Conservation (phyloP, 345 rosid species). For the Melaleuca quinquenervia region DNA sequence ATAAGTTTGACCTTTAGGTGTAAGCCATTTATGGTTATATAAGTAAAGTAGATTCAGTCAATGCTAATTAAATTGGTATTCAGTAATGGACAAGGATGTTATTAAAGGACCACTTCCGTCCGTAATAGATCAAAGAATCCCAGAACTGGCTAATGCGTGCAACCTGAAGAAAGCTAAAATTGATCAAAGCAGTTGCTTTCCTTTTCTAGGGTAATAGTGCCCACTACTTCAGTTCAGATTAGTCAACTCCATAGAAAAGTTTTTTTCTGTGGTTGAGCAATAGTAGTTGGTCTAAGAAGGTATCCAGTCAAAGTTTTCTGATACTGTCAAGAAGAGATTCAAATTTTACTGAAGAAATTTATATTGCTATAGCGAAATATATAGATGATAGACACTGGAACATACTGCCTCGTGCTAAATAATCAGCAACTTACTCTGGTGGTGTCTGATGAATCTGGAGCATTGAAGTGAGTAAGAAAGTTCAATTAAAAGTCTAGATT, state of each 20-base stretch:
- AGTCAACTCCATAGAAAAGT: background rate
- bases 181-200: background rate
- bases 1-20: background rate
- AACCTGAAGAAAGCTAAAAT: background rate
- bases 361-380: background rate
- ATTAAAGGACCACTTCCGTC: background rate
- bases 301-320: background rate
- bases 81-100: background rate
- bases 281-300: background rate
- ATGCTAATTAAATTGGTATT: background rate
- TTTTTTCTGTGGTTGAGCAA: background rate
- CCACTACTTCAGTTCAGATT: background rate
- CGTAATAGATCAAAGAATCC: background rate
- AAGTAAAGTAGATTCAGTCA: background rate
- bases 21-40: background rate
- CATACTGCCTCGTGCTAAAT: background rate
- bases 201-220: background rate
- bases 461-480: background rate
- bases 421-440: background rate
- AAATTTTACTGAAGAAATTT: background rate
- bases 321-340: background rate
- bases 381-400: background rate
- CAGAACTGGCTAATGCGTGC: background rate
- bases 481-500: background rate
- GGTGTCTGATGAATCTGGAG: background rate